Conservation (phyloP, 2,329 filamentous ascomycete genomes). For the Aspergillus oerlinghausenensis region DNA sequence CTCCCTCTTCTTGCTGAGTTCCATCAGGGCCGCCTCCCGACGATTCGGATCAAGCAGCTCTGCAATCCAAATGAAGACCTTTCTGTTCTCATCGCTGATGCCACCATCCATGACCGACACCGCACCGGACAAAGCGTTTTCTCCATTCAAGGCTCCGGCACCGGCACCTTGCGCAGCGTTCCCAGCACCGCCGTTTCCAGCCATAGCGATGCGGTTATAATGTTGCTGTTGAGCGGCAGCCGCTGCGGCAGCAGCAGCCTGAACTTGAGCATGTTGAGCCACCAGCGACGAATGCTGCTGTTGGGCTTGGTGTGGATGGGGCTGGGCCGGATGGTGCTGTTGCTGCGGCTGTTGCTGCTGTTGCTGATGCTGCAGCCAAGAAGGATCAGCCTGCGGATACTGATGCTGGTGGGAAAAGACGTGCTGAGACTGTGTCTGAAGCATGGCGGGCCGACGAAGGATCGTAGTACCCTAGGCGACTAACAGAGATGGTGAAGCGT, state of each 20-base stretch:
- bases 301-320: slow-evolving; percentile 35
- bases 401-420: slow-evolving; percentile 58
- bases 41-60: slow-evolving; percentile 84
- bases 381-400: slow-evolving; percentile 45
- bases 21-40: slow-evolving; percentile 83
- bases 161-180: slow-evolving; percentile 33
- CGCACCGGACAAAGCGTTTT: slow-evolving; percentile 26
- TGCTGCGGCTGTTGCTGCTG: slow-evolving; percentile 31
- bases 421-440: slow-evolving; percentile 53
- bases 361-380: slow-evolving; percentile 42
- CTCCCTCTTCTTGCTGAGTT: slow-evolving; percentile 97
- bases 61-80: slow-evolving; percentile 89
- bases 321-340: slow-evolving; percentile 36
- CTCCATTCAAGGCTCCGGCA: slow-evolving; percentile 47
- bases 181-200: slow-evolving; percentile 51
- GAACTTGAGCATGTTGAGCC: slow-evolving; percentile 51
- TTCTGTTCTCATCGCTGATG: slow-evolving; percentile 83
- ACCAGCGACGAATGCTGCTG: slow-evolving; percentile 43
- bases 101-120: slow-evolving; percentile 54
- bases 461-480: slow-evolving; percentile 19
- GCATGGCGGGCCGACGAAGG: slow-evolving; percentile 36
- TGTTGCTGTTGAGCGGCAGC: slow-evolving; percentile 48
- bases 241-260: slow-evolving; percentile 40
- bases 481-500: slow-evolving; percentile 6
- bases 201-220: slow-evolving; percentile 69